Evolutionary conservation across 1,139 yeast species (phyloP), one percentile per base, ranked within the genome.

Genomic region (Wickerhamomyces sp.): DNA sequence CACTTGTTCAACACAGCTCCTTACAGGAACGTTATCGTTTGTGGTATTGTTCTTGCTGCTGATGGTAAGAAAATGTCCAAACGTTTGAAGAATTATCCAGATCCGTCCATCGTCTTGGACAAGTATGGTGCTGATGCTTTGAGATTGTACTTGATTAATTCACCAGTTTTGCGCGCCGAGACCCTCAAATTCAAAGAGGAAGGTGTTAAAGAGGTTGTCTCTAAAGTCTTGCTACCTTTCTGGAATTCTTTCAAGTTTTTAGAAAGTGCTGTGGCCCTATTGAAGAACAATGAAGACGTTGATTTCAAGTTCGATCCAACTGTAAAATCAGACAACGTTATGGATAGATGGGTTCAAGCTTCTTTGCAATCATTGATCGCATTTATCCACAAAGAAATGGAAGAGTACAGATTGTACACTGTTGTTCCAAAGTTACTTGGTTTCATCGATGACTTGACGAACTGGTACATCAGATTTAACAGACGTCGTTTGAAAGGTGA

Each of bases 61-160:
- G 99, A 93, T 59, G 99, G 99, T 63, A 93, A 89, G 69, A 93
- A 93, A 70, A 93, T 93, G 99, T 91, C 98, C 31, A 93, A 93
- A 72, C 80, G 97, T 56, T 77, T 93, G 59, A 89, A 93, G 72
- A 93, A 93, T 64, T 93, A 93, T 62, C 99, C 99, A 41, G 96
- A 91, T 66, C 97, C 98, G 45, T 71, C 69, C 45, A 62, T 77
- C 50, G 81, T 93, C 42, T 72, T 93, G 58, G 73, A 84, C 46
- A 79, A 79, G 58, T 89, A 86, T 57, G 99, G 99, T 70, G 96
- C 99, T 31, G 99, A 91, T 70, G 96, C 99, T 21, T 72, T 91
- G 55, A 82, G 99, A 66, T 72, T 91, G 57, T 91, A 93, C 59
- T 77, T 91, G 66, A 91, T 91, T 66, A 93, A 89, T 65, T 91